Evolutionary conservation across 2,329 filamentous ascomycete species (phyloP), one percentile per base, ranked within the genome.

Genomic region (Calycina marina): DNA sequence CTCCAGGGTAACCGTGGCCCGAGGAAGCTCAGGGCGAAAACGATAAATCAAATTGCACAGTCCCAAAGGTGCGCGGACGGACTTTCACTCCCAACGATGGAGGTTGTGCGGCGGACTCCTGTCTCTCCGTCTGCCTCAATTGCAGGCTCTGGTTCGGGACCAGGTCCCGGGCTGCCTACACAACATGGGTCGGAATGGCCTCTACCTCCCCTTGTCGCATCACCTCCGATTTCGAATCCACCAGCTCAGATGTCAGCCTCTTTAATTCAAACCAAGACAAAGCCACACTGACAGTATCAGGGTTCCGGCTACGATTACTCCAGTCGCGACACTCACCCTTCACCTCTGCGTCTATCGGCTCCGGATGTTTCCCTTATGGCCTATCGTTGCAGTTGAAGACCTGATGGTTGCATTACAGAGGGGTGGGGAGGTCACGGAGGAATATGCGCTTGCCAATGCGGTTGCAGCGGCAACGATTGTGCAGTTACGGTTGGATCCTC

Each of bases 301-400:
- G 14, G 14, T 10, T 18, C 8, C 14, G 8, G 14, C 5, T 15
- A 12, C 17, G 10, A 9, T 17, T 12, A 29, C 28, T 18, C 28
- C 28, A 18, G 28, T 40, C 16, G 29, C 32, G 3, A 40, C 45
- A 5, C 30, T 48, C 6, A 39, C 44, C 17, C 36, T 46, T 14
- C 39, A 25, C 29, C 28, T 41, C 17, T 37, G 36, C 18, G 29
- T 41, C 18, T 67, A 65, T 39, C 58, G 58, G 3, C 54, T 63
- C n/a, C 59, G 62, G 9, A 49, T 67, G 28, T 67, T 62, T 31
- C 63, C 64, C 1, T 59, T 67, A 3, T 67, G 63, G 63, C 63
- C 63, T 14, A 58, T 67, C 22, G 56, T 67, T 25, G 55, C 60
- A 24, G 58, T 62, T 15, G 55, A 59, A 30, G 50, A 58, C 29